Evolutionary conservation across 352 stramenopile genomes (phyloP).

Genomic region (Phytophthora nicotianae): DNA sequence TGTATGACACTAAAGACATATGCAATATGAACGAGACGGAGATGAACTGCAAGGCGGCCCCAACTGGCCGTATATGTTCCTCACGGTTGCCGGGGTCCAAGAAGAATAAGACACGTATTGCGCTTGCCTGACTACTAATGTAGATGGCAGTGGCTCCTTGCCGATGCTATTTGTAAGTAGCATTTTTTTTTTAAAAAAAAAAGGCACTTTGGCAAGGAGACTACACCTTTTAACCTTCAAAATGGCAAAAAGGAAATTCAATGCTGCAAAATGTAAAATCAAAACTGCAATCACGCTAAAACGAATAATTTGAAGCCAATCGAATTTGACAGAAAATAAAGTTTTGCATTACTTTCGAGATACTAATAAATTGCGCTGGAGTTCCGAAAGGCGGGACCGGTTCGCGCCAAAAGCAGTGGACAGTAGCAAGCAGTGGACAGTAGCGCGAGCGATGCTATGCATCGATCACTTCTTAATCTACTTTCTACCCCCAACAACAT

Average conservation of each 20-base stretch:
- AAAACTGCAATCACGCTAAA: background rate
- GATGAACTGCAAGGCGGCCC: slow-evolving; percentile 1
- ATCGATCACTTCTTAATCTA: background rate
- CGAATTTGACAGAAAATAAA: background rate
- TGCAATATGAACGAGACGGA: slow-evolving; percentile 16
- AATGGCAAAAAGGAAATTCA: background rate
- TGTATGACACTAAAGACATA: slow-evolving; percentile 5
- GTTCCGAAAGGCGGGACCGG: background rate
- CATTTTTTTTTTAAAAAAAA: background rate
- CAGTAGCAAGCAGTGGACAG: too few relatives aligned
- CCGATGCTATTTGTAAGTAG: background rate
- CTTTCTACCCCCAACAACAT: background rate
- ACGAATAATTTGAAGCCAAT: background rate
- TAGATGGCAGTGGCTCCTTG: slow-evolving; percentile 2
- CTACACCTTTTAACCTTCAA: background rate
- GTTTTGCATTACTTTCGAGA: background rate
- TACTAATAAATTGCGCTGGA: too few relatives aligned
- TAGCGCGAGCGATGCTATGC: too few relatives aligned
- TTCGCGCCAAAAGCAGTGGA: background rate
- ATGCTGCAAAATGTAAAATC: background rate
- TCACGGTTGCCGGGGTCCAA: background rate
- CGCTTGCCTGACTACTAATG: slow-evolving; percentile 6
- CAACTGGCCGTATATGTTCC: slow-evolving; percentile 3
- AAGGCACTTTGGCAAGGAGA: slow-evolving; percentile 11
- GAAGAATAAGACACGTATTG: slow-evolving; percentile 13